Base-by-base conservation (phyloP, 495 filamentous ascomycete genomes). In the Bryoglossum gracile region DNA sequence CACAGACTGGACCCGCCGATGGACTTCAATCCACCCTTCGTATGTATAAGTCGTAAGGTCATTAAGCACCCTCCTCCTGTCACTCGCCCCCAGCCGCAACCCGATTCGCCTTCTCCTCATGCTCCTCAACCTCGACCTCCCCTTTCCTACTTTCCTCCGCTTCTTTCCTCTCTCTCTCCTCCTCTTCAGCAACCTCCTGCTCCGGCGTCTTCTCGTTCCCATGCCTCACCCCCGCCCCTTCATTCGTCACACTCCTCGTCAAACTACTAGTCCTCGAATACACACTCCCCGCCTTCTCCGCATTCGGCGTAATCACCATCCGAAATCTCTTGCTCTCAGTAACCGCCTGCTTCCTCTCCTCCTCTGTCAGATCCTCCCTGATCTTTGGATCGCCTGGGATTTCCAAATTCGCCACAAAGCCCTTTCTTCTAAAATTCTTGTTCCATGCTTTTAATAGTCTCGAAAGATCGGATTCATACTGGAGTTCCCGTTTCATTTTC, bases 231-330 rank as follows among this genome's bases (percentile, higher is more conserved):
- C 25, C 26, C 34, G 26, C 22, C 0, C 35, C 51, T 25, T 55
- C 53, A 16, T 33, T 26, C 34, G 47, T 43, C 8, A 55, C 42
- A 21, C 34, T 41, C 37, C 47, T 51, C 14, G 53, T 55, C 41
- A 55, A 47, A 51, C 53, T 55, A 18, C 18, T 34, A 3, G 32
- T 50, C 18, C 53, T 50, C 2, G 42, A 46, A 28, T 55, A 55
- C 3, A 55, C 48, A 17, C 45, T 49, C 3, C 16, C 24, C 5
- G 16, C 47, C 16, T 40, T 55, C 43, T 55, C 53, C 6, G 35
- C 16, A 43, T 46, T 46, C 8, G 53, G 48, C 21, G 41, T 55
- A 36, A 55, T 34, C 14, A 50, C 41, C 26, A 55, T 51, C 25
- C 53, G 40, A 19, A 55, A 55, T 17, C 35, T 46, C 42, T 55